Conservation (phyloP, 306 rosid genomes). For the Malus orientalis region DNA sequence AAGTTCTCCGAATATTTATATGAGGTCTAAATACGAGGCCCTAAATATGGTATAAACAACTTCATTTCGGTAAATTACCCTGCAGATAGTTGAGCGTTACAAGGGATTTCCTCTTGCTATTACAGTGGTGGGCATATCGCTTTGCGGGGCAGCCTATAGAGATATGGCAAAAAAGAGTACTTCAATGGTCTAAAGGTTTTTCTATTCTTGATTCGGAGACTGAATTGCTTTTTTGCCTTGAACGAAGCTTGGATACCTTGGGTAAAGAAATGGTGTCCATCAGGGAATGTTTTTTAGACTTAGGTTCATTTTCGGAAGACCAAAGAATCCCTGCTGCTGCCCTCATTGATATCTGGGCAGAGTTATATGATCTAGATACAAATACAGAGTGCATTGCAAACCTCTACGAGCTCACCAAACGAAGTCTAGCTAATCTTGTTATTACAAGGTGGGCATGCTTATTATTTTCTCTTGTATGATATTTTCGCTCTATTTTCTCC, state of each 20-base stretch:
- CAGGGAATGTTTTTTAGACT: slow-evolving; percentile 48
- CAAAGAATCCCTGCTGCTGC: slow-evolving; percentile 49
- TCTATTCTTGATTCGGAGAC: no score
- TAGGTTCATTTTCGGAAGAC: slow-evolving; percentile 30
- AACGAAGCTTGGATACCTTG: slow-evolving; percentile 28
- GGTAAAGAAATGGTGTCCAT: neutral
- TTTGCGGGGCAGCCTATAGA: slow-evolving; percentile 6
- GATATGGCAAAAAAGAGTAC: no score
- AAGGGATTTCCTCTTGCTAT: slow-evolving; percentile 37
- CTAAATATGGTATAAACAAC: no score
- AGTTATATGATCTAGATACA: slow-evolving; percentile 29
- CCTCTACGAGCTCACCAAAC: slow-evolving; percentile 5
- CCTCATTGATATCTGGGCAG: slow-evolving; percentile 58
- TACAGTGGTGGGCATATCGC: slow-evolving; percentile 33
- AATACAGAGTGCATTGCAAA: slow-evolving; percentile 10
- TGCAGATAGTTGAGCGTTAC: no score
- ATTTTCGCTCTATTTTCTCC: slow-evolving; percentile 9
- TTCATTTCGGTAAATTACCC: no score
- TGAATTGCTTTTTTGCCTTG: slow-evolving; percentile 21
- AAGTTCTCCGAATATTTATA: no score
- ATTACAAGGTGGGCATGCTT: neutral
- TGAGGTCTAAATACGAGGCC: no score
- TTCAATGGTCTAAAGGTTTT: no score
- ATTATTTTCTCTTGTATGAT: neutral
- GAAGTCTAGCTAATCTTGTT: slow-evolving; percentile 28